Base-by-base conservation (phyloP, 2,329 filamentous ascomycete species). In the Trichoderma atrobrunneum region DNA sequence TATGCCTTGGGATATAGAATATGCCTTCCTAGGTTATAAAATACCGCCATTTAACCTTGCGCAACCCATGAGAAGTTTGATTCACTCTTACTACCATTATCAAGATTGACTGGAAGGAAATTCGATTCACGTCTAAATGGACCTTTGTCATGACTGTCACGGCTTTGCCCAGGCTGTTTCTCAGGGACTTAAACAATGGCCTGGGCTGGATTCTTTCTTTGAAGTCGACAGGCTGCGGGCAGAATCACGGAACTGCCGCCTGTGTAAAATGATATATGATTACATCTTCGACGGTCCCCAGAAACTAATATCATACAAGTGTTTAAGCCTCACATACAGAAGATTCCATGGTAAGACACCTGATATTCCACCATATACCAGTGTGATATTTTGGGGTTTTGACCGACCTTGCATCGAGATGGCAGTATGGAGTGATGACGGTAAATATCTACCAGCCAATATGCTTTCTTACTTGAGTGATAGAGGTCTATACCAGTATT, bases 301-400 rank as follows among this genome's bases (percentile, higher is more conserved):
- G 48, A 12, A 7, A 43, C 3, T 3, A 24, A 3, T 14, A 1
- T 3, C 48, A 24, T 12, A 24, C 0, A 1, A 24, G 5, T 12
- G 0, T 12, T 21, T 2, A 51, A 12, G 10, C 0, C 43, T 51
- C 7, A 2, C 3, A n/a, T 43, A 43, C 39, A 43, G 4, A 3
- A 1, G 7, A n/a, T 43, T 43, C 3, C 16, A 43, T 43, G 3
- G 1, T 7, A 4, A 0, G 21, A 0, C 4, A 21, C 5, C 18
- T 21, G 18, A 3, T 21, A 11, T 7, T n/a, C 18, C 43, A 48
- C 2, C 43, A 48, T 2, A 5, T 10, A 48, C 18, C 18, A 21
- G 43, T 21, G 18, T 48, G 43, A 5, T 1, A 5, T 10, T 48
- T 48, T 11, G 2, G 7, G 39, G 18, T 10, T 8, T 8, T 8